Conservation (phyloP, 257 asterid species). For the Oldenlandia corymbosa region DNA sequence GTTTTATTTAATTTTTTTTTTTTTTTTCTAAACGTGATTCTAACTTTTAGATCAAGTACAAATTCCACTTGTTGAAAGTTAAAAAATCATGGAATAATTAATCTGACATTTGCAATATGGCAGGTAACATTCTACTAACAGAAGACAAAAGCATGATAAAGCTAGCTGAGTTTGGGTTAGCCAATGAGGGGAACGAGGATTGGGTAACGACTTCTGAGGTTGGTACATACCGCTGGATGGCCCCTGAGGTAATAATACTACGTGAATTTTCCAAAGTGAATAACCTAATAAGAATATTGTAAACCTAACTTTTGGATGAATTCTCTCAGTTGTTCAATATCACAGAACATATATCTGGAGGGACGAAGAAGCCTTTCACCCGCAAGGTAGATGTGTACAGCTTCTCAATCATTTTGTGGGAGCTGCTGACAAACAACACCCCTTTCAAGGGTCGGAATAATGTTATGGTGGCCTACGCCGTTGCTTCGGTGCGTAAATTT, state of each 20-base stretch:
- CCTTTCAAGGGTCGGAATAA: conserved; percentile 50
- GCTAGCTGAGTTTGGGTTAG: conserved; percentile 66
- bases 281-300: too few species aligned
- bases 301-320: neutral
- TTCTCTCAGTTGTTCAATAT: conserved; percentile 40
- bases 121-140: conserved; percentile 61
- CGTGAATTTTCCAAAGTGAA: too few species aligned
- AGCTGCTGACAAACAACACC: conserved; percentile 49
- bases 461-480: conserved; percentile 59
- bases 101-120: neutral
- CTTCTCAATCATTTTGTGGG: conserved; percentile 65
- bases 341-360: conserved; percentile 34
- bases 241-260: conserved; percentile 52
- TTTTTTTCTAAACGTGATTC: too few species aligned
- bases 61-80: too few species aligned
- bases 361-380: conserved; percentile 49
- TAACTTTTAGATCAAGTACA: too few species aligned
- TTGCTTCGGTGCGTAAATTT: conserved; percentile 46
- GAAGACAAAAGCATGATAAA: conserved; percentile 45
- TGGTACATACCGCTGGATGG: conserved; percentile 76
- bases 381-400: conserved; percentile 70
- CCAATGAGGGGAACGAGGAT: conserved; percentile 51
- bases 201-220: conserved; percentile 60
- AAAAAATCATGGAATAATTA: too few species aligned
- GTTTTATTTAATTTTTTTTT: too few species aligned